Percentiles rank a stretch among this genome's conserved stretches.
Conservation (phyloP, 2,329 filamentous ascomycete genomes). For the Alternaria atra region DNA sequence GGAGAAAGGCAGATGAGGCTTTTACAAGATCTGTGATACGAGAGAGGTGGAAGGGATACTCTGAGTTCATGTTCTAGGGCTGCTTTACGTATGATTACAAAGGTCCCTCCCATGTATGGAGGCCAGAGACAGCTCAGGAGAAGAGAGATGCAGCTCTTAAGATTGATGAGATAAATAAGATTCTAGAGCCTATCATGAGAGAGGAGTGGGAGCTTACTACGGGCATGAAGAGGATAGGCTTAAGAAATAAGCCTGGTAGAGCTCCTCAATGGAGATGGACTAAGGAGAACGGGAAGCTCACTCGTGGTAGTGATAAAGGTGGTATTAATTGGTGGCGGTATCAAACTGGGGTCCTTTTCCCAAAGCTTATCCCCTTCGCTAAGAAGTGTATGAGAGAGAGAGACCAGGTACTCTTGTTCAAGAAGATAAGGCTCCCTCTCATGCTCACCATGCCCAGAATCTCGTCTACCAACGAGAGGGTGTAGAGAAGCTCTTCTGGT, state of each 20-base stretch:
- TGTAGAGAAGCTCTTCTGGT: slow-evolving; percentile 12
- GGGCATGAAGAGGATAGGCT: slow-evolving; percentile 5
- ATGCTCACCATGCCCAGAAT: slow-evolving; percentile 1
- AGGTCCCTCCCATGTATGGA: slow-evolving; percentile 11
- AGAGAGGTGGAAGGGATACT: slow-evolving; percentile 21
- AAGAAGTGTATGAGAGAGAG: slow-evolving; percentile 11
- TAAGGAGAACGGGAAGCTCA: slow-evolving; percentile 17
- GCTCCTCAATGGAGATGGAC: slow-evolving; percentile 14
- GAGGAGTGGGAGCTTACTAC: slow-evolving; percentile 19
- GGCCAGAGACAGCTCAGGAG: slow-evolving; percentile 7
- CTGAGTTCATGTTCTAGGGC: slow-evolving; percentile 4
- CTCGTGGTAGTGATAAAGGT: slow-evolving; percentile 5
- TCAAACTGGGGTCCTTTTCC: slow-evolving; percentile 5
- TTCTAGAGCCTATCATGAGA: slow-evolving; percentile 16
- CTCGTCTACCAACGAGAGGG: slow-evolving; percentile 1
- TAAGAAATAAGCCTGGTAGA: slow-evolving; percentile 11
- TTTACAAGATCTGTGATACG: slow-evolving; percentile 17
- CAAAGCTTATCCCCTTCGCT: slow-evolving; percentile 21
- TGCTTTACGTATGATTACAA: not conserved
- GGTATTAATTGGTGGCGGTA: slow-evolving; percentile 21
- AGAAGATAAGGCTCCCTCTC: slow-evolving; percentile 21
- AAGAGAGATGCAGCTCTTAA: slow-evolving; percentile 2
- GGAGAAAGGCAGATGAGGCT: slow-evolving; percentile 13
- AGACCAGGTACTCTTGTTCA: slow-evolving; percentile 15
- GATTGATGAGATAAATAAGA: slow-evolving; percentile 14